phyloP scores from a whole-genome alignment of 108 stramenopile species.

The Nannochloropsis oceanica region DNA sequence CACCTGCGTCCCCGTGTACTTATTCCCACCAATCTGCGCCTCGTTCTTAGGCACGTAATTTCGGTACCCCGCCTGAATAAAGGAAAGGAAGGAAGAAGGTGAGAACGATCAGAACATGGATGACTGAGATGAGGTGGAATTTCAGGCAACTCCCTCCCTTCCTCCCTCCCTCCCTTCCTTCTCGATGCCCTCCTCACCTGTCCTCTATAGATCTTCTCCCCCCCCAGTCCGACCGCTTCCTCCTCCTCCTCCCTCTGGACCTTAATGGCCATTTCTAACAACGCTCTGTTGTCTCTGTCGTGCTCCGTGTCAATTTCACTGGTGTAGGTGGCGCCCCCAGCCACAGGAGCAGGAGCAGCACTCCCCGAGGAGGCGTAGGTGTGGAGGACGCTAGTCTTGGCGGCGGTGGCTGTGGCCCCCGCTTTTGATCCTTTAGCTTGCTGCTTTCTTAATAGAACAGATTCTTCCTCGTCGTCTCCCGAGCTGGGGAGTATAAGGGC shows the following conservation, averaged over 20 bases:
- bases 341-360: background rate
- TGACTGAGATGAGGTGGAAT: background rate
- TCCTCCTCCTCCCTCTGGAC: background rate
- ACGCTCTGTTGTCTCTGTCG: constrained; percentile 13
- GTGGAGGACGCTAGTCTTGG: too few species aligned
- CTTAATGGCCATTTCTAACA: constrained; percentile 9
- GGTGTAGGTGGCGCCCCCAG: constrained; percentile 15
- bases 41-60: constrained; percentile 14
- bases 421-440: background rate
- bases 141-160: background rate
- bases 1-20: too few species aligned
- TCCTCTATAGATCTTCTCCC: background rate
- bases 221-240: background rate
- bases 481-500: background rate
- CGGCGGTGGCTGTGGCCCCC: too few species aligned
- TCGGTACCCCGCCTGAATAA: constrained; percentile 7
- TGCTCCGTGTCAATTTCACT: constrained; percentile 13
- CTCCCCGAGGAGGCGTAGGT: too few species aligned
- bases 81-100: background rate
- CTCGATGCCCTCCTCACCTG: background rate
- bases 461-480: background rate
- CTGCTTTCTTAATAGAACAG: background rate
- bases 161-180: background rate
- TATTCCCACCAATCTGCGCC: constrained; percentile 1
- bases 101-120: background rate